These are phyloP conservation scores for Fusarium sp. DNA, from an alignment of 2,329 filamentous ascomycete genomes.

Conservation along the genomic window DNA sequence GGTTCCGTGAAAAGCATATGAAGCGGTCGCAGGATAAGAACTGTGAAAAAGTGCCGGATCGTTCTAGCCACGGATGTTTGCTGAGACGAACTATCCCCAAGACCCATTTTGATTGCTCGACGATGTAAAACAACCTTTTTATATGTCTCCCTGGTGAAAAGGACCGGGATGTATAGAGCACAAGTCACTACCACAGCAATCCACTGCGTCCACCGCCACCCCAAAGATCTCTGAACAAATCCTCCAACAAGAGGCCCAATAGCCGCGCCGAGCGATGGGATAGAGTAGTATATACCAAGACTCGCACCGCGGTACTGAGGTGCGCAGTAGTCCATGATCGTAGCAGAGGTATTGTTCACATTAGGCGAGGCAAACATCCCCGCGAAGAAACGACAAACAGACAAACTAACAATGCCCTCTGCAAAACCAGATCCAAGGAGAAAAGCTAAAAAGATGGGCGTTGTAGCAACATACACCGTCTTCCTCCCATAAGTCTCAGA, in stretches of 20 bases:
- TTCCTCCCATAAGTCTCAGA: slow-evolving; percentile 35
- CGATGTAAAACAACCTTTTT: slow-evolving; percentile 28
- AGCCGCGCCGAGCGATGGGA: slow-evolving; percentile 27
- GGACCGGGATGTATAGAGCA: slow-evolving; percentile 19
- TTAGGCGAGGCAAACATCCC: slow-evolving; percentile 38
- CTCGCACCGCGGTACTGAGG: slow-evolving; percentile 15
- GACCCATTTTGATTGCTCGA: slow-evolving; percentile 25
- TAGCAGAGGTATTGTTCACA: slow-evolving; percentile 37
- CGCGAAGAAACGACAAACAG: slow-evolving; percentile 29
- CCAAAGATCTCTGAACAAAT: slow-evolving; percentile 14
- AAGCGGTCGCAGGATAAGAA: slow-evolving; percentile 31
- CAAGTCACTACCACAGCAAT: slow-evolving; percentile 19
- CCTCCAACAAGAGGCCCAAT: slow-evolving; percentile 24
- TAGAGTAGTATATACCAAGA: slow-evolving; percentile 34
- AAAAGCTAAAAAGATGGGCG: slow-evolving; percentile 28
- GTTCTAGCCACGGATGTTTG: slow-evolving; percentile 13
- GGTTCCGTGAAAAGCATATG: slow-evolving; percentile 36
- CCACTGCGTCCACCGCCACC: slow-evolving; percentile 40
- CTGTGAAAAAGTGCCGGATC: slow-evolving; percentile 26
- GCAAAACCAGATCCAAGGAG: slow-evolving; percentile 5
- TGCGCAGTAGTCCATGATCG: slow-evolving; percentile 26
- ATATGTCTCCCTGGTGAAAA: slow-evolving; percentile 35
- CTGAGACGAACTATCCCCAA: slow-evolving; percentile 32
- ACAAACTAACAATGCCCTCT: background rate
- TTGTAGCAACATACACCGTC: slow-evolving; percentile 30